Percentiles rank a stretch among this genome's conserved stretches.
phyloP scores from a whole-genome alignment of 2,329 filamentous ascomycete genomes.

The Pseudocercospora fuligena region DNA sequence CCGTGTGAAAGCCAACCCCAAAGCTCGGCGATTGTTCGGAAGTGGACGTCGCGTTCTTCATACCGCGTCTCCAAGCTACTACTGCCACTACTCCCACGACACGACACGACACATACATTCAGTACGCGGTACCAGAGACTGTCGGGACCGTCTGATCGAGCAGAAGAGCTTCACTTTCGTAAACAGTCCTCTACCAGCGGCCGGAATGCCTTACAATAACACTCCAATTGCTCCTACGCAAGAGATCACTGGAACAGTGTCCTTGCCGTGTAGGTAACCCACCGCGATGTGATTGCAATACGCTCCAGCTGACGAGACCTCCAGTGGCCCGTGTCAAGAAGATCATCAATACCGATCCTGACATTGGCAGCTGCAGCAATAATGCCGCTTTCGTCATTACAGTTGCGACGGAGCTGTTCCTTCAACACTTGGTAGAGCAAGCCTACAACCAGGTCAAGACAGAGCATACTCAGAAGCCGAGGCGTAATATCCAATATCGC shows the following conservation, averaged over 20 bases:
- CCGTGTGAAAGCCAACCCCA: conserved; percentile 11
- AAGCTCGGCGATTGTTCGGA: background rate
- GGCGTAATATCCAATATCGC: conserved; percentile 93
- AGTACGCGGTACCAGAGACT: background rate
- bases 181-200: background rate
- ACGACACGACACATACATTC: background rate
- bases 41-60: conserved; percentile 6
- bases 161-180: no score
- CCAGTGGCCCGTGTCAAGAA: conserved; percentile 93
- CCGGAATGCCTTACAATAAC: conserved; percentile 85
- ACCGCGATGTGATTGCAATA: background rate
- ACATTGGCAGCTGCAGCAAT: conserved; percentile 84
- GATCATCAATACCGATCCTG: conserved; percentile 86
- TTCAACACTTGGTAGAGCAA: conserved; percentile 86
- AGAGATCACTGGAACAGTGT: conserved; percentile 82
- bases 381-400: conserved; percentile 95
- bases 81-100: background rate
- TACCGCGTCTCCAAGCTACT: background rate
- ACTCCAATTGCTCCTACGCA: conserved; percentile 77
- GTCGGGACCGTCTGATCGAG: no score
- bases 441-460: conserved; percentile 86
- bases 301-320: conserved; percentile 25
- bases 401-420: conserved; percentile 92
- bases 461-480: conserved; percentile 75
- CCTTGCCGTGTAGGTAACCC: conserved; percentile 74